Evolutionary conservation across 2,329 filamentous ascomycete genomes (phyloP).

Genomic region (Penicillium sp.): DNA sequence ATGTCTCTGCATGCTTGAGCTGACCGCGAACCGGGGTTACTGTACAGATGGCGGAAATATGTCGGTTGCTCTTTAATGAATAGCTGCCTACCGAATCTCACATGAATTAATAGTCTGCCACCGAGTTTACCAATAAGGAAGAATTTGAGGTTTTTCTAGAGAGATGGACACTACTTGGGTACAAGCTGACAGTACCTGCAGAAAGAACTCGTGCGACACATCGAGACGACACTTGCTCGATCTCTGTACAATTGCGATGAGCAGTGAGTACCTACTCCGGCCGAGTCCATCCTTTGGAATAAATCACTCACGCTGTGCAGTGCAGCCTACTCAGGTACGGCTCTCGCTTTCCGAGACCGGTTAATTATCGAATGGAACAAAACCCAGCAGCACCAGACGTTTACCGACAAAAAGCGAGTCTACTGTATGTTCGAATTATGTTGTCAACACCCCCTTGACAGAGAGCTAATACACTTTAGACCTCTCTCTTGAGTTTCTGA

Average conservation of each 20-base stretch:
- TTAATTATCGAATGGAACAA: constrained; percentile 96
- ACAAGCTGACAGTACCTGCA: constrained; percentile 39
- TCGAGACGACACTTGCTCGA: constrained; percentile 91
- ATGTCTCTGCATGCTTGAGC: not conserved
- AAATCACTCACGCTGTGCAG: constrained; percentile 30
- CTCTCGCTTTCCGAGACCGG: constrained; percentile 86
- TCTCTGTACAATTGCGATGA: constrained; percentile 99
- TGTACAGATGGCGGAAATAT: constrained; percentile 56
- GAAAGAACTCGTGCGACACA: constrained; percentile 82
- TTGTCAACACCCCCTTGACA: not conserved
- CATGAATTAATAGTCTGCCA: constrained; percentile 49
- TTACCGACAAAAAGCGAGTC: constrained; percentile 82
- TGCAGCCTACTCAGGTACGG: constrained; percentile 86
- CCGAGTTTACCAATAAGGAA: constrained; percentile 71
- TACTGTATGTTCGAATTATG: constrained; percentile 59
- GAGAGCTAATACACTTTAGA: constrained; percentile 46
- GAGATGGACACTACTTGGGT: not conserved
- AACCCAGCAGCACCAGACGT: constrained; percentile 94
- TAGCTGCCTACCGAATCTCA: constrained; percentile 1
- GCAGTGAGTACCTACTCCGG: constrained; percentile 39
- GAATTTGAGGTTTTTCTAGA: constrained; percentile 60
- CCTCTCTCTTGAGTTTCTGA: constrained; percentile 92
- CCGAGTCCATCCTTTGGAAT: not conserved
- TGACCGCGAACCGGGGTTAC: not conserved
- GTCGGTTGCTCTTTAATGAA: constrained; percentile 38